These are phyloP conservation scores for Niveomyces coronatus DNA, from an alignment of 2,329 filamentous ascomycete species.

Conservation along the genomic window DNA sequence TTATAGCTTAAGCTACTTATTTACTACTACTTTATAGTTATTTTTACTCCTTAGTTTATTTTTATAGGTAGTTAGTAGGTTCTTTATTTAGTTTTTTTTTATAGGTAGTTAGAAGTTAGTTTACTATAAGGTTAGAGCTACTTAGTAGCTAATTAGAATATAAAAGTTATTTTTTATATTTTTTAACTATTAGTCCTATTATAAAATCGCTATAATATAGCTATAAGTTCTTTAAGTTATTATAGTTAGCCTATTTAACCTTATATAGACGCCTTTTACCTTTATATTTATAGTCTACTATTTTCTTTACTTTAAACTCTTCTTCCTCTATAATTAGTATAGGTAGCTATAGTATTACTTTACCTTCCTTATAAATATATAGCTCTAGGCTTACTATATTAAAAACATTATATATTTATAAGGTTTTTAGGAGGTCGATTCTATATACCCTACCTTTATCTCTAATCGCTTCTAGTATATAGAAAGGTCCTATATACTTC, in stretches of 20 bases:
- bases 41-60: no score
- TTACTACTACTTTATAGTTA: background rate
- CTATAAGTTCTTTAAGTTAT: constrained; percentile 1
- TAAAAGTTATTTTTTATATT: background rate
- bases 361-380: background rate
- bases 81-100: background rate
- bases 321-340: background rate
- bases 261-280: background rate
- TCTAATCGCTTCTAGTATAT: no score
- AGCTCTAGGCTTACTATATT: background rate
- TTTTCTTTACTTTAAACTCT: background rate
- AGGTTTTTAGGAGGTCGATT: background rate
- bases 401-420: constrained; percentile 3
- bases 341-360: background rate
- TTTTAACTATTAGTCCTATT: background rate
- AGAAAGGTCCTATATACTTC: no score
- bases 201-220: constrained; percentile 1
- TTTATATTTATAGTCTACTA: background rate
- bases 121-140: no score
- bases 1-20: background rate
- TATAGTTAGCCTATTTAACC: background rate
- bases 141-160: no score
- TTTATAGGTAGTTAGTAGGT: no score
- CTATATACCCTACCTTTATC: background rate
- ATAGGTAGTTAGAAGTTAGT: no score